These are phyloP conservation scores for Penicillium sp. DNA, from an alignment of 2,329 filamentous ascomycete species.

Conservation along the genomic window DNA sequence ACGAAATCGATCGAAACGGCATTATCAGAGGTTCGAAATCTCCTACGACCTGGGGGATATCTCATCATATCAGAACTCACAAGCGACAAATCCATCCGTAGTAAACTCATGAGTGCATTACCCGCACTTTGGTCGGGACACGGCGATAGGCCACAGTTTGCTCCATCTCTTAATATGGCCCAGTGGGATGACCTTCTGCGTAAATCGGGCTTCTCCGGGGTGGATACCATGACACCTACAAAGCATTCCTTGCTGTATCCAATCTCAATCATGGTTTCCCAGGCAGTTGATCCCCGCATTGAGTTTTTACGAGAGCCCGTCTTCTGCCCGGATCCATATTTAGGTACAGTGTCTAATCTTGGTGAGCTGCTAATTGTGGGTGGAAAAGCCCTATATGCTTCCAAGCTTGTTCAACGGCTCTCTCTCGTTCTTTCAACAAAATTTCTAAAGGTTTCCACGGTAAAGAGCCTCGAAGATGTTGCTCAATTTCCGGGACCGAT, in stretches of 20 bases:
- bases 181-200: conserved; percentile 1
- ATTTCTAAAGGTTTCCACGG: background rate
- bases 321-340: conserved; percentile 2
- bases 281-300: conserved; percentile 26
- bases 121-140: background rate
- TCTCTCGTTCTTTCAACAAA: background rate
- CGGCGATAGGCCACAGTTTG: background rate
- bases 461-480: background rate
- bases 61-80: conserved; percentile 42
- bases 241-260: background rate
- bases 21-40: conserved; percentile 30
- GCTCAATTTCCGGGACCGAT: background rate
- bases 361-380: background rate
- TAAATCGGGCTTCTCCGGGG: background rate
- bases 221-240: background rate
- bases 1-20: conserved; percentile 27
- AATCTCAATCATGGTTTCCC: conserved; percentile 20
- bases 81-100: background rate
- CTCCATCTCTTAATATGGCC: background rate
- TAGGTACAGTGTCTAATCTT: background rate
- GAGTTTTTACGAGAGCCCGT: conserved; percentile 13
- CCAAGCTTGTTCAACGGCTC: background rate
- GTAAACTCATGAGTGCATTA: background rate
- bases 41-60: conserved; percentile 48
- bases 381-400: background rate